phyloP scores from a whole-genome alignment of 176 grass and related monocot genomes.

The Triticum monococcum region DNA sequence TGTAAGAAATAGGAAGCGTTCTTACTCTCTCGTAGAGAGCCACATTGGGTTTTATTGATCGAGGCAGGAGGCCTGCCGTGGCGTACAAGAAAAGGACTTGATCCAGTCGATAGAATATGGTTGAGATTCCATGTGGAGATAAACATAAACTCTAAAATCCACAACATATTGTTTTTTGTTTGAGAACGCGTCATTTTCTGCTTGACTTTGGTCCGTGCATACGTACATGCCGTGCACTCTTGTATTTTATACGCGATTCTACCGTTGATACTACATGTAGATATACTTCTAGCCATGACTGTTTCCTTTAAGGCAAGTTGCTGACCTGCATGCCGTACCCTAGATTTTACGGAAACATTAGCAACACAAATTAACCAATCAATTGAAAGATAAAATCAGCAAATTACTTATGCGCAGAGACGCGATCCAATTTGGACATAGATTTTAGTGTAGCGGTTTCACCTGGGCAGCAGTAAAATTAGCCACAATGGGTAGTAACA shows the following conservation, averaged over 20 bases:
- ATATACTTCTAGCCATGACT: neutral
- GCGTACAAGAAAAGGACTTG: too few relatives aligned
- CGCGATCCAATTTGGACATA: neutral
- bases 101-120: too few relatives aligned
- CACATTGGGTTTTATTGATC: too few relatives aligned
- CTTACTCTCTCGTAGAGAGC: too few relatives aligned
- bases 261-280: neutral
- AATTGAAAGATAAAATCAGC: neutral
- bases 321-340: neutral
- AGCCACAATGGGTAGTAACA: too few relatives aligned
- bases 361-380: too few relatives aligned
- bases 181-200: neutral
- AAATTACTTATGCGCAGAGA: neutral
- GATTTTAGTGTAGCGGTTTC: neutral
- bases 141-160: too few relatives aligned
- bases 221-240: neutral
- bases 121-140: too few relatives aligned
- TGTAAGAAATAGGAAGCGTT: too few relatives aligned
- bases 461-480: neutral
- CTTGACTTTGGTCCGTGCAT: neutral
- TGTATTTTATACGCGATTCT: neutral
- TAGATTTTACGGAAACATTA: too few relatives aligned
- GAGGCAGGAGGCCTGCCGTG: too few relatives aligned
- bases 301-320: neutral
- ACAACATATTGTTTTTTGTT: neutral